Evolutionary conservation across 768 basidiomycete genomes (phyloP).

Genomic region (Xerocomus spinulosus): DNA sequence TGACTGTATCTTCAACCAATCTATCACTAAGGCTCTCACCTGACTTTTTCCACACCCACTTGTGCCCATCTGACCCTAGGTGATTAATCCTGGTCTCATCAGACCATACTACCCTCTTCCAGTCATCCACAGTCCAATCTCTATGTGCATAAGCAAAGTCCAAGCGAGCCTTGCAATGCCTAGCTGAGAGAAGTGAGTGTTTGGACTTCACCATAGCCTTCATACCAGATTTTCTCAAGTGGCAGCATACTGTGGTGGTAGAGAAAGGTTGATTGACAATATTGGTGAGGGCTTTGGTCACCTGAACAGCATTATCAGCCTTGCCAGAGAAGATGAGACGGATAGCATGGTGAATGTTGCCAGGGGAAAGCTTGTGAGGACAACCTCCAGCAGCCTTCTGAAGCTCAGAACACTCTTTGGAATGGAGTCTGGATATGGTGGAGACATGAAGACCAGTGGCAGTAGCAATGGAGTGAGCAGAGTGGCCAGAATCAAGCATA

Average conservation of each 20-base stretch:
- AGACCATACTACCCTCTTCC: neutral
- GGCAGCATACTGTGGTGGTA: neutral
- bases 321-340: neutral
- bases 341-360: neutral
- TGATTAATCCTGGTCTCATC: too few relatives aligned
- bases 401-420: neutral
- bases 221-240: neutral
- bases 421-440: too few relatives aligned
- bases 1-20: too few relatives aligned
- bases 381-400: slow-evolving; percentile 1
- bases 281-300: neutral
- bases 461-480: too few relatives aligned
- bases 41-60: too few relatives aligned
- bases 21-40: too few relatives aligned
- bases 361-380: slow-evolving; percentile 4
- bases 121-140: neutral
- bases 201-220: slow-evolving; percentile 4
- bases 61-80: too few relatives aligned
- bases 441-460: neutral
- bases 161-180: too few relatives aligned
- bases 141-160: slow-evolving; percentile 3
- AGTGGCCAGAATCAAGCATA: neutral
- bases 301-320: too few relatives aligned
- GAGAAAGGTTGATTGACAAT: neutral
- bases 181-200: neutral